These are phyloP conservation scores for Talaromyces marneffei DNA, from an alignment of 2,329 filamentous ascomycete genomes.

Conservation along the genomic window DNA sequence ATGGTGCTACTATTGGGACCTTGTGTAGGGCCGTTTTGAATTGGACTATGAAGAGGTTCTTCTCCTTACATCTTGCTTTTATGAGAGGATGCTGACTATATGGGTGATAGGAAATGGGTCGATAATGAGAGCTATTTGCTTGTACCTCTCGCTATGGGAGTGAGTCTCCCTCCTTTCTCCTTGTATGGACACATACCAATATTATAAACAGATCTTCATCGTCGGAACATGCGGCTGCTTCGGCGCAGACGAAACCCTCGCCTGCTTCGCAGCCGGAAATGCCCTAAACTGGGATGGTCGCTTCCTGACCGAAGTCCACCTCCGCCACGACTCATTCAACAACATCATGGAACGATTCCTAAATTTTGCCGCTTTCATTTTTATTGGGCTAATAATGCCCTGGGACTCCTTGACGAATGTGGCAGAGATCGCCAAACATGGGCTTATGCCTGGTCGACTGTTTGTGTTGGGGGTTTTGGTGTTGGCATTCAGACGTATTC, in stretches of 20 bases:
- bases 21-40: slow-evolving; percentile 45
- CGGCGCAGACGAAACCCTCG: slow-evolving; percentile 56
- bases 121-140: slow-evolving; percentile 52
- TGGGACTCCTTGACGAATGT: slow-evolving; percentile 53
- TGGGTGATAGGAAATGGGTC: slow-evolving; percentile 46
- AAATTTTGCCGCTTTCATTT: slow-evolving; percentile 58
- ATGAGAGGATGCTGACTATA: slow-evolving; percentile 14
- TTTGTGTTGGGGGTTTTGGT: slow-evolving; percentile 50
- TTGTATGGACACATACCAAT: no score
- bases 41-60: slow-evolving; percentile 30
- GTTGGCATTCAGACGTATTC: slow-evolving; percentile 52
- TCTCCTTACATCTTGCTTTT: neutral
- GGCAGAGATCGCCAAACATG: slow-evolving; percentile 37
- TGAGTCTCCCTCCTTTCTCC: slow-evolving; percentile 19
- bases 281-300: slow-evolving; percentile 58
- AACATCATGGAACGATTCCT: slow-evolving; percentile 53
- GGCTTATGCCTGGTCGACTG: slow-evolving; percentile 48
- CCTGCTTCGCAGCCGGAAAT: slow-evolving; percentile 56
- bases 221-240: slow-evolving; percentile 54
- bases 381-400: slow-evolving; percentile 52
- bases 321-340: slow-evolving; percentile 57
- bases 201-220: slow-evolving; percentile 45
- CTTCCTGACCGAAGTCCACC: slow-evolving; percentile 52
- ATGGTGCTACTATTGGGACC: slow-evolving; percentile 50
- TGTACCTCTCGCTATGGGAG: slow-evolving; percentile 48